Conservation (phyloP, 1,284 basidiomycete species). For the Tetrapyrgos nigripes region DNA sequence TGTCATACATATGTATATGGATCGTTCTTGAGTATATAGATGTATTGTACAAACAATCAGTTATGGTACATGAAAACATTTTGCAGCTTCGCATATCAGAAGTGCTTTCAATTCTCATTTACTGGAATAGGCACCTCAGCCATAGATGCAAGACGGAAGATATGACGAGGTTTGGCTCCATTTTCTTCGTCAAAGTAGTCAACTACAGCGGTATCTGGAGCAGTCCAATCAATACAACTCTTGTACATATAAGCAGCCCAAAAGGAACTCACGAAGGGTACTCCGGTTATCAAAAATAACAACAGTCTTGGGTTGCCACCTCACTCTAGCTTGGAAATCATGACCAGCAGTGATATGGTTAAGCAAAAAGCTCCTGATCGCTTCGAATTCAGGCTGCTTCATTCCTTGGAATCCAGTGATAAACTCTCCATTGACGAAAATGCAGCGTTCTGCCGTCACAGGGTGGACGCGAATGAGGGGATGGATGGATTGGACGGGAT, state of each 20-base stretch:
- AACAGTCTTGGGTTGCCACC: constrained; percentile 23
- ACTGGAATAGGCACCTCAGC: constrained; percentile 27
- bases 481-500: constrained; percentile 22
- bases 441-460: constrained; percentile 20
- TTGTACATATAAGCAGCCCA: not conserved
- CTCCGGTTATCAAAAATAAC: constrained; percentile 28
- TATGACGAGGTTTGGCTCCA: constrained; percentile 22
- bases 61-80: too few relatives aligned
- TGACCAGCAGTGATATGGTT: constrained; percentile 23
- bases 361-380: constrained; percentile 22
- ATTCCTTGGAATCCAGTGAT: constrained; percentile 26
- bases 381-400: constrained; percentile 24
- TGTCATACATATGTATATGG: too few relatives aligned
- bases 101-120: too few relatives aligned
- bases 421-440: constrained; percentile 29
- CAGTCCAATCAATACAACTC: not conserved
- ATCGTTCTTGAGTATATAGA: too few relatives aligned
- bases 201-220: constrained; percentile 23
- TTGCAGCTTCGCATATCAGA: too few relatives aligned
- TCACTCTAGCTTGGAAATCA: constrained; percentile 25
- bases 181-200: constrained; percentile 27
- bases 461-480: constrained; percentile 27
- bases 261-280: constrained; percentile 22
- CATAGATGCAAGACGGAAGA: constrained; percentile 28
- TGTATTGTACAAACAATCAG: not conserved